Conservation (phyloP, 2,329 filamentous ascomycete species). For the Colletotrichum chlorophyti region DNA sequence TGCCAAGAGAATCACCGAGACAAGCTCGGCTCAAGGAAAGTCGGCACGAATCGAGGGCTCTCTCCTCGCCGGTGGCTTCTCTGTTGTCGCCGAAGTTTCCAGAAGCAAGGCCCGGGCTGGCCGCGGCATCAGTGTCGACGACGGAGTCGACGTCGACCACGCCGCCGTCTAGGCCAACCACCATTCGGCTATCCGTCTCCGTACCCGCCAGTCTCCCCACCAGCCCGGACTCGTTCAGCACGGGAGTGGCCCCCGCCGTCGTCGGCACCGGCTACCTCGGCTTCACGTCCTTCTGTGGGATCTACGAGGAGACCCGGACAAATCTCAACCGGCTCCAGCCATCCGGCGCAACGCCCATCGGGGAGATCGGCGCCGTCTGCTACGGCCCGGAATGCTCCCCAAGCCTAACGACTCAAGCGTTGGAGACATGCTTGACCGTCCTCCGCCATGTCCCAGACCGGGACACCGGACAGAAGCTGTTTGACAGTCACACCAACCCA, state of each 20-base stretch:
- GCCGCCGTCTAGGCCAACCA: conserved; percentile 5
- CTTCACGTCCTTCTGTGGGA: conserved; percentile 49
- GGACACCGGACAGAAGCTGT: conserved; percentile 32
- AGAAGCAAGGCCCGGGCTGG: not conserved
- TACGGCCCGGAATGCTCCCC: conserved; percentile 18
- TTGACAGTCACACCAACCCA: conserved; percentile 29
- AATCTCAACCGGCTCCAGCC: conserved; percentile 43
- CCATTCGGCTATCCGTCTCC: conserved; percentile 15
- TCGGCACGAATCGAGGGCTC: conserved; percentile 6
- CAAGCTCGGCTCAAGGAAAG: not conserved
- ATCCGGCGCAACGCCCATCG: conserved; percentile 1
- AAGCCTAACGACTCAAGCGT: conserved; percentile 24
- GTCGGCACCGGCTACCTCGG: conserved; percentile 48
- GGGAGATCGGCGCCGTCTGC: conserved; percentile 13
- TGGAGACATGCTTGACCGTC: conserved; percentile 45
- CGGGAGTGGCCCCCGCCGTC: conserved; percentile 7
- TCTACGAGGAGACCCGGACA: conserved; percentile 49
- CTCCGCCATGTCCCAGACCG: conserved; percentile 43
- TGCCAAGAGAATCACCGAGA: not conserved
- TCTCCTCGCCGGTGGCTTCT: conserved; percentile 3
- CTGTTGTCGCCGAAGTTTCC: not conserved
- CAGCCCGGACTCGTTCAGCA: conserved; percentile 19
- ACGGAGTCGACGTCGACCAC: not conserved
- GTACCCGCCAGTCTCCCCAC: conserved; percentile 17
- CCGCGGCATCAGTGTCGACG: not conserved